These are phyloP conservation scores for Magnaporthales sp. DNA, from an alignment of 2,329 filamentous ascomycete genomes.

Conservation along the genomic window DNA sequence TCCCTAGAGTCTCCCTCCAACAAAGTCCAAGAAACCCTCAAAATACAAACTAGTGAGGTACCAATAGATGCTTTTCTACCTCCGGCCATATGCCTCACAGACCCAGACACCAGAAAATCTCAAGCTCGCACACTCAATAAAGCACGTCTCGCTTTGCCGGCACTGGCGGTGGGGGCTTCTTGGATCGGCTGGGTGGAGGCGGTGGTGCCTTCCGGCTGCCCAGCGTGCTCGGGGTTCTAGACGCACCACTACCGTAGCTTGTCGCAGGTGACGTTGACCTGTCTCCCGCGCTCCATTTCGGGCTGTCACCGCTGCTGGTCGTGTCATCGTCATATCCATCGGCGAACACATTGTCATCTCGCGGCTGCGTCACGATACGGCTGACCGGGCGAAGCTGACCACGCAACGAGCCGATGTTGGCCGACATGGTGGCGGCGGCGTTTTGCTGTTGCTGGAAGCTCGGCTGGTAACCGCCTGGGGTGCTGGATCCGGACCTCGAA, in stretches of 20 bases:
- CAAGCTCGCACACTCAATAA: conserved; percentile 12
- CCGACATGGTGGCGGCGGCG: background rate
- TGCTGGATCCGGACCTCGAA: background rate
- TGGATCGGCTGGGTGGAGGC: conserved; percentile 36
- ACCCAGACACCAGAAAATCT: background rate
- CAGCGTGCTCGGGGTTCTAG: conserved; percentile 30
- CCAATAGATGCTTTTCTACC: background rate
- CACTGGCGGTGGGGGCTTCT: conserved; percentile 48
- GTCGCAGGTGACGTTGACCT: conserved; percentile 47
- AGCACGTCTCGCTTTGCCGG: conserved; percentile 27
- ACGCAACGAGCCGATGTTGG: conserved; percentile 28
- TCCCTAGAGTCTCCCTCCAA: background rate
- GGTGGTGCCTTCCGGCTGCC: conserved; percentile 31
- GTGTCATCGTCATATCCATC: conserved; percentile 38
- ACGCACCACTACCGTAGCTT: conserved; percentile 42
- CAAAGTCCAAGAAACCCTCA: background rate
- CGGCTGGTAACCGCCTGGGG: conserved; percentile 6
- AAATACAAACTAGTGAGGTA: background rate
- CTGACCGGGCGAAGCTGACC: conserved; percentile 36
- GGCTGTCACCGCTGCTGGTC: conserved; percentile 38
- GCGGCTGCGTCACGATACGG: conserved; percentile 31
- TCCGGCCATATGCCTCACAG: background rate
- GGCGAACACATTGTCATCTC: conserved; percentile 34
- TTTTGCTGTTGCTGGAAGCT: conserved; percentile 2
- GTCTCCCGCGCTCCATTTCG: conserved; percentile 32